Evolutionary conservation across 2,329 filamentous ascomycete species (phyloP), one percentile per base, ranked within the genome.

Genomic region (Neofusicoccum laricinum): DNA sequence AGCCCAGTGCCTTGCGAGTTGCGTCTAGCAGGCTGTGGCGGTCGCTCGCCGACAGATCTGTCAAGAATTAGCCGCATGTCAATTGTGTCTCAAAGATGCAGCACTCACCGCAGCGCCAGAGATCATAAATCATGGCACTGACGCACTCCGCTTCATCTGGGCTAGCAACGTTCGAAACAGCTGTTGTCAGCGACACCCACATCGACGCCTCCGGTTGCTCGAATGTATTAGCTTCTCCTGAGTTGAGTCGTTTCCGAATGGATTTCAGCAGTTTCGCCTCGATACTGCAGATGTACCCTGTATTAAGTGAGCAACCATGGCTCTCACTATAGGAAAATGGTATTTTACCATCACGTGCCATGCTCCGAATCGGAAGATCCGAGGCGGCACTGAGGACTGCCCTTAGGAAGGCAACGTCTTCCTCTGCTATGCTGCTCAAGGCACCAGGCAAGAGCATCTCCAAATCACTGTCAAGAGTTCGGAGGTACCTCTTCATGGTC

Each of bases 401-500:
- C 19, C 51, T 57, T 2, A 64, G 43, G 34, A 64, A 64, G 3
- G 51, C 50, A 8, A 15, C 19, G 8, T 58, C 61, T 14, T 49
- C 50, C 15, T 64, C 50, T n/a, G 55, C n/a, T 58, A 58, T 34
- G 32, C 48, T 46, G 40, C 49, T 34, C 41, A 57, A 17, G 2
- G 49, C 43, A 30, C 30, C 50, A 2, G 61, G 50, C 4, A 58
- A 36, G 8, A 46, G 30, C 6, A 30, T 64, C 49, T 64, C 61
- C 49, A 64, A 21, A 25, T 64, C 61, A 34, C 32, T 14, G n/a
- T 64, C 61, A 6, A 64, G 15, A 4, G 61, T 43, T 15, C 61
- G 41, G 34, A 64, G 61, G 21, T 64, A 64, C n/a, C 61, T 32
- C 34, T 64, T 64, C 61, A 64, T 58, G 14, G 51, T 64, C 41